Base-by-base conservation (phyloP, 441 rosid genomes). In the Adansonia rubrostipa region DNA sequence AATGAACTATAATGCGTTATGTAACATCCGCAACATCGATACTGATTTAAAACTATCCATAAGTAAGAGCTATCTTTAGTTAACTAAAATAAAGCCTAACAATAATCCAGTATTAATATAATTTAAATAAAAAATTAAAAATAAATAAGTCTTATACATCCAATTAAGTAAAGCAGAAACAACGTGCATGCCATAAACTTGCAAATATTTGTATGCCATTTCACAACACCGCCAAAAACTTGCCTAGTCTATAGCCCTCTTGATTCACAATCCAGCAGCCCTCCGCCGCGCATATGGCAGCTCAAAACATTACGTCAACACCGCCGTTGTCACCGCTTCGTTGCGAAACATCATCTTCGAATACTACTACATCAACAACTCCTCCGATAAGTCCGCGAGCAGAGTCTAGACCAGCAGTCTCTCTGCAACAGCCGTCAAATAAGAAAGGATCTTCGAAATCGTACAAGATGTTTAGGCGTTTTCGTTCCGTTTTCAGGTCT, bases 401-500 rank as follows among this genome's bases (percentile, higher is more conserved):
- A 6, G 81, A 82, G 7, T 1, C 77, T 1, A 53, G 15, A 22
- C 85, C 83, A 0, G n/a, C 40, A 0, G 33, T 87, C 33, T 75
- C 85, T 40, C 87, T 87, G 33, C 83, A 80, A 60, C 86, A 88
- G 33, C 80, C 90, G 8, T 36, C 71, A 2, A 62, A 20, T 19
- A 81, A 77, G 80, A 84, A 83, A 79, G 79, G 78, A 9, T 20
- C 75, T 0, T 89, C 92, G 0, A 88, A 74, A 67, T 80, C 91
- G 19, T 77, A 75, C 0, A 89, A 86, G 70, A 36, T 95, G 0
- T 78, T 92, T 77, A 89, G 92, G 0, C 86, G 87, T 2, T 82
- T 93, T 44, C 86, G 93, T 1, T 84, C 93, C 0, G 90, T 89
- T 7, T 91, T 95, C 85, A 82, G 91, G 42, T 92, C 99, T 0